Base-by-base conservation (phyloP, 495 filamentous ascomycete genomes). In the Tuber microsphaerosporum region DNA sequence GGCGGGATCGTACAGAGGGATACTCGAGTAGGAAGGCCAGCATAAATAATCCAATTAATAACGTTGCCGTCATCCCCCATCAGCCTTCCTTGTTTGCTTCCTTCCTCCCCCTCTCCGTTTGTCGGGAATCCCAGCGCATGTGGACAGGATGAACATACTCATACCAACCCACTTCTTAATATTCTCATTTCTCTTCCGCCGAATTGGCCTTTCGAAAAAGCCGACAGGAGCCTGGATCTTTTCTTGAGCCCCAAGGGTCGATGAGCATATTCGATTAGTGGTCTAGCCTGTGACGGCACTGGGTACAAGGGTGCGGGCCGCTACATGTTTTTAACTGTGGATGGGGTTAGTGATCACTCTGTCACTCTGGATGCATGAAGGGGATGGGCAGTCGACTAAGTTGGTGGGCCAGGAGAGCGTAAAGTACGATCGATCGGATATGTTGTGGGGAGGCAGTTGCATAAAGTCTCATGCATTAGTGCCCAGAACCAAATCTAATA, bases 1-100 rank as follows among this genome's bases (percentile, higher is more conserved):
- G 37, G 42, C 22, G 37, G n/a, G 31, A 42, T 17, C 74, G 19
- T 73, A 75, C 74, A 75, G 14, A 75, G 31, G 9, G 74, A 75
- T 56, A n/a, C n/a, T n/a, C n/a, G n/a, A n/a, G n/a, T n/a, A 75
- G 34, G 16, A 72, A 31, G 16, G 42, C 42, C 10, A 72, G 71
- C n/a, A 72, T 31, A n/a, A 71, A 45, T 12, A 20, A 31, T 61
- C 74, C 74, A 19, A 75, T 42, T 51, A 75, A 51, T 8, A 73
- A 26, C 19, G 74, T 69, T 75, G 31, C 70, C 70, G 9, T n/a
- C 51, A 10, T 37, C 51, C 34, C 39, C 20, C 16, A 51, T 56
- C 42, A 22, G 19, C 22, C 9, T 31, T 61, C 51, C 22, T 12
- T 41, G 39, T 41, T 41, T 41, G 39, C 39, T 41, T 41, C 2